Percentiles rank a stretch among this genome's conserved stretches.
Evolutionary conservation across 768 basidiomycete species (phyloP).

Genomic region (Tylopilus sp.): DNA sequence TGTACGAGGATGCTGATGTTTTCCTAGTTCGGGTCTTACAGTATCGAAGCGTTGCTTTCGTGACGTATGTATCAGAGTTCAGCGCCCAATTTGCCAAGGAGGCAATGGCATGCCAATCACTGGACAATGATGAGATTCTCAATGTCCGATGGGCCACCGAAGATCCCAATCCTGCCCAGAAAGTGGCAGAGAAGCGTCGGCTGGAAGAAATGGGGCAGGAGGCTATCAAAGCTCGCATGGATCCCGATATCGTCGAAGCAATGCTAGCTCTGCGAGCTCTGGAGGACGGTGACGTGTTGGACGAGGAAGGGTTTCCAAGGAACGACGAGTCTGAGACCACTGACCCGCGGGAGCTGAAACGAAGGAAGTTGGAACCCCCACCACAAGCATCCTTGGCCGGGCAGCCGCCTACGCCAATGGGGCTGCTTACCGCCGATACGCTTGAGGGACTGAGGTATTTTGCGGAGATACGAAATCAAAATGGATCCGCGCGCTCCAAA

Average conservation of each 20-base stretch:
- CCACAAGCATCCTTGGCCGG: constrained; percentile 28
- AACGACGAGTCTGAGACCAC: constrained; percentile 36
- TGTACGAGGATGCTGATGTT: constrained; percentile 5
- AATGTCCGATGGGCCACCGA: constrained; percentile 99
- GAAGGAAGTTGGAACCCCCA: constrained; percentile 31
- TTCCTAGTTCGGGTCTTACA: constrained; percentile 79
- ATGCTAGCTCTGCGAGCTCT: constrained; percentile 82
- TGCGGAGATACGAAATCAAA: constrained; percentile 77
- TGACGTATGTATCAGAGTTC: constrained; percentile 86
- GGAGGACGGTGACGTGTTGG: constrained; percentile 67
- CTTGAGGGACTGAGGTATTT: constrained; percentile 90
- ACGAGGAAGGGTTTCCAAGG: constrained; percentile 33
- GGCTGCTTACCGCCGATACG: constrained; percentile 79
- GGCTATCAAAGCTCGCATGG: constrained; percentile 81
- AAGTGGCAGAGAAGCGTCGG: constrained; percentile 79
- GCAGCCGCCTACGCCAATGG: constrained; percentile 39
- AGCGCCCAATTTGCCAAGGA: constrained; percentile 96
- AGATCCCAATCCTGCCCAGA: constrained; percentile 92
- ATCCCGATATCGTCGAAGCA: constrained; percentile 85
- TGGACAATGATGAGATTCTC: constrained; percentile 95
- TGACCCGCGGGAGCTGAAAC: constrained; percentile 34
- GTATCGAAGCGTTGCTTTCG: constrained; percentile 94
- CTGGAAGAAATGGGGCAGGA: constrained; percentile 83
- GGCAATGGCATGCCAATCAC: constrained; percentile 96
- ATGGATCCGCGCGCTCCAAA: constrained; percentile 33